phyloP scores from a whole-genome alignment of 2,329 filamentous ascomycete genomes.

The Apiospora phragmitis region DNA sequence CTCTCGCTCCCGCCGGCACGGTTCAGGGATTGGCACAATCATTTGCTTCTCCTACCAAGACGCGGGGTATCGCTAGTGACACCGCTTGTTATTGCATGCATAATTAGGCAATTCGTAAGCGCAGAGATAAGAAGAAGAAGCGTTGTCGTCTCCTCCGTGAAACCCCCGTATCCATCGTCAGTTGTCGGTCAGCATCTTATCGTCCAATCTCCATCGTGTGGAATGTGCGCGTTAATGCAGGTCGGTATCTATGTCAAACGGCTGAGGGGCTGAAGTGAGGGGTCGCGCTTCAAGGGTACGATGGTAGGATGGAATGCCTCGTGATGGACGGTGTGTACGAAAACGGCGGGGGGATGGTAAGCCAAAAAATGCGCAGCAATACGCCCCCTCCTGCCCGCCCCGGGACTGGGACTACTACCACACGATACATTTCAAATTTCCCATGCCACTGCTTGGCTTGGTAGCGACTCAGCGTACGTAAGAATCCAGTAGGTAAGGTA shows the following conservation, averaged over 20 bases:
- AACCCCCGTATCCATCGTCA: background rate
- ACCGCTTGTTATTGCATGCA: slow-evolving; percentile 5
- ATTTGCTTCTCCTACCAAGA: background rate
- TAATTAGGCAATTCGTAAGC: background rate
- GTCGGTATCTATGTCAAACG: background rate
- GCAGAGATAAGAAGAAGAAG: background rate
- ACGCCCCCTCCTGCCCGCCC: background rate
- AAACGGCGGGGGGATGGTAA: background rate
- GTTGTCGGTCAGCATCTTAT: slow-evolving; percentile 2
- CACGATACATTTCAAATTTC: background rate
- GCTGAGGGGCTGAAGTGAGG: slow-evolving; percentile 6
- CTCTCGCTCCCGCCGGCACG: background rate
- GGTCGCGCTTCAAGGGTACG: background rate
- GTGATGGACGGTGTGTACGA: background rate
- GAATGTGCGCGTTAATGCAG: background rate
- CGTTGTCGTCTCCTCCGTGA: background rate
- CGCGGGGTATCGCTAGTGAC: slow-evolving; percentile 2
- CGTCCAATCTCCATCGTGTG: background rate
- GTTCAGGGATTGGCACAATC: background rate
- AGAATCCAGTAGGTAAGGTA: background rate
- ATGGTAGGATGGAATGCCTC: background rate
- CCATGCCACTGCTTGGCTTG: background rate
- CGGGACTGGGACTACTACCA: background rate
- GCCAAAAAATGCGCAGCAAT: background rate
- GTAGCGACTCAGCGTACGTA: background rate